phyloP scores from a whole-genome alignment of 176 grass and related monocot species.

The Eremochloa ophiuroides region DNA sequence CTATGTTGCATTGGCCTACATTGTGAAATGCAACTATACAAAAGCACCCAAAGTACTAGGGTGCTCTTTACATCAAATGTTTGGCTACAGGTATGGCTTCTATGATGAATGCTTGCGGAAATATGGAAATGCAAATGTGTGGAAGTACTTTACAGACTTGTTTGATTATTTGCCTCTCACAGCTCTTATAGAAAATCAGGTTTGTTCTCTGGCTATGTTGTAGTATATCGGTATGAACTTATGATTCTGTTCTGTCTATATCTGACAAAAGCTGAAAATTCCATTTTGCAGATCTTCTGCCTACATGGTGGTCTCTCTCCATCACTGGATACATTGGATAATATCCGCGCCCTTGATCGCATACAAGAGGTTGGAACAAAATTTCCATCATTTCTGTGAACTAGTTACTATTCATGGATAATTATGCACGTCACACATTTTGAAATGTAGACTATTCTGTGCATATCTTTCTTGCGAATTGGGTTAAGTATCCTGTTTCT shows the following conservation, averaged over 20 bases:
- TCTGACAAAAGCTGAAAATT: slow-evolving; percentile 6
- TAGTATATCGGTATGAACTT: not conserved
- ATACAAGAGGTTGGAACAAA: slow-evolving; percentile 79
- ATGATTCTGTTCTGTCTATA: not conserved
- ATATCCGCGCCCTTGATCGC: slow-evolving; percentile 85
- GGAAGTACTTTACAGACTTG: slow-evolving; percentile 97
- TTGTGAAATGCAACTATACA: slow-evolving; percentile 20
- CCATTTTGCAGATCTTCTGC: slow-evolving; percentile 76
- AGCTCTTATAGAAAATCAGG: slow-evolving; percentile 99
- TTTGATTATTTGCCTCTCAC: slow-evolving; percentile 99
- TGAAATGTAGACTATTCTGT: slow-evolving; percentile 3
- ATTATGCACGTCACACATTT: not conserved
- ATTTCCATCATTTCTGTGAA: not conserved
- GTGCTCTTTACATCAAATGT: slow-evolving; percentile 33
- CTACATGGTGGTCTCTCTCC: slow-evolving; percentile 97
- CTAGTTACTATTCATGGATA: slow-evolving; percentile 7
- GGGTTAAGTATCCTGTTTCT: not conserved
- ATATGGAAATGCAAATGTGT: slow-evolving; percentile 99
- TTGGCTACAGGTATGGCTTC: slow-evolving; percentile 87
- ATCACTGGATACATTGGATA: slow-evolving; percentile 97
- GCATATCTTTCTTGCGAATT: not conserved
- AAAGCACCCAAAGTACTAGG: not conserved
- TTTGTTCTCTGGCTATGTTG: slow-evolving; percentile 25
- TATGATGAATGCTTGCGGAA: slow-evolving; percentile 99
- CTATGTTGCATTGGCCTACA: not conserved